phyloP scores from a whole-genome alignment of 352 stramenopile species.

The Elongisporangium anandrum region DNA sequence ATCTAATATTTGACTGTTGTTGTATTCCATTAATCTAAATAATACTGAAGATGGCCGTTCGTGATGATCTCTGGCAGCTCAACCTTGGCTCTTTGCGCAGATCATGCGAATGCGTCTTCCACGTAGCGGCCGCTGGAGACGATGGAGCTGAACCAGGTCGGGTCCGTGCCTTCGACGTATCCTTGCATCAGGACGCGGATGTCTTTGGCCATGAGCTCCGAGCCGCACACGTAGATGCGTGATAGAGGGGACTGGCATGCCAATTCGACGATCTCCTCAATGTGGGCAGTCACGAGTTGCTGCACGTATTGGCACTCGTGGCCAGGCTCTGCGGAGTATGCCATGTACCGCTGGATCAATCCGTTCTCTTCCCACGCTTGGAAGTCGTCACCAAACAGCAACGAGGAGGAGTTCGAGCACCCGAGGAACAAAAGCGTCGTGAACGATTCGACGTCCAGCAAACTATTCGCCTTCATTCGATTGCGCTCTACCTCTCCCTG shows the following conservation, averaged over 20 bases:
- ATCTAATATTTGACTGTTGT: no score
- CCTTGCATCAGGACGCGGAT: neutral
- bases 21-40: no score
- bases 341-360: constrained; percentile 22
- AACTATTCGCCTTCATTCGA: constrained; percentile 8
- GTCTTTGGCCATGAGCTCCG: constrained; percentile 10
- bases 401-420: constrained; percentile 16
- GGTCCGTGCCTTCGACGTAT: neutral
- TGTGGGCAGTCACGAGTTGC: constrained; percentile 12
- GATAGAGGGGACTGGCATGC: constrained; percentile 9
- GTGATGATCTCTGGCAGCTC: no score
- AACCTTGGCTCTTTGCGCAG: no score
- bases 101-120: neutral
- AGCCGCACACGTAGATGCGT: constrained; percentile 22
- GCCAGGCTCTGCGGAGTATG: constrained; percentile 12
- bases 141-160: neutral
- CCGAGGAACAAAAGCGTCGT: constrained; percentile 14
- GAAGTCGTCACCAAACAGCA: constrained; percentile 32
- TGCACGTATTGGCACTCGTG: constrained; percentile 19
- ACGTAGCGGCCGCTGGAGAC: neutral
- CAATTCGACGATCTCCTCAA: constrained; percentile 17
- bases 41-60: no score
- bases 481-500: constrained; percentile 16
- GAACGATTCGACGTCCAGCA: constrained; percentile 7
- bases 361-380: constrained; percentile 21